Percentiles rank a stretch among this genome's conserved stretches.
These are phyloP conservation scores for Pythium plurisporium DNA, from an alignment of 352 stramenopile genomes.

Conservation along the genomic window DNA sequence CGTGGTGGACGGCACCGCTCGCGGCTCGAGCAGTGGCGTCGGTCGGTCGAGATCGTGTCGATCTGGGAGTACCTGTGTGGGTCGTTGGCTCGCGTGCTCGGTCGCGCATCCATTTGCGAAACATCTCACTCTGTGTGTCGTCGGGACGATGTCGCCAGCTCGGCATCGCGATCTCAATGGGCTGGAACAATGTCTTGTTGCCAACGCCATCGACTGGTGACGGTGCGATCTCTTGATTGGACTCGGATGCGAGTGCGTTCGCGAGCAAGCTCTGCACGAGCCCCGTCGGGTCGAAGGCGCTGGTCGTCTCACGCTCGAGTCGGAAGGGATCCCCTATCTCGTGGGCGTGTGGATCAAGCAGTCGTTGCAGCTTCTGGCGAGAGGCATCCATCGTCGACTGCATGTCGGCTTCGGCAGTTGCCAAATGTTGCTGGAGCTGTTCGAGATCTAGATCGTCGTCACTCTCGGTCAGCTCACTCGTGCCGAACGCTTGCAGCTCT, in stretches of 20 bases:
- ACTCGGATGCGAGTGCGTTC: slow-evolving; percentile 2
- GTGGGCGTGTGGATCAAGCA: slow-evolving; percentile 14
- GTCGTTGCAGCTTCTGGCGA: slow-evolving; percentile 7
- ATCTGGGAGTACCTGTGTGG: too few relatives aligned
- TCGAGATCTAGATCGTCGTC: slow-evolving; percentile 27
- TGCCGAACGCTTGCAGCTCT: slow-evolving; percentile 19
- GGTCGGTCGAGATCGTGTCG: too few relatives aligned
- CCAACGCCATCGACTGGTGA: not conserved
- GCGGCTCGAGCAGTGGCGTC: too few relatives aligned
- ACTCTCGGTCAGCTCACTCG: not conserved
- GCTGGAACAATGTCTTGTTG: not conserved
- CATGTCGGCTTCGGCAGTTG: slow-evolving; percentile 14
- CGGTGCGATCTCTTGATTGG: not conserved
- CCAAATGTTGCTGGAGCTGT: slow-evolving; percentile 22
- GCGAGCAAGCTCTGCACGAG: slow-evolving; percentile 7
- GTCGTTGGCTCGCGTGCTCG: not conserved
- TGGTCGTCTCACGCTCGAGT: not conserved
- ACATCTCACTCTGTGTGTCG: slow-evolving; percentile 13
- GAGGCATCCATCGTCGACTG: slow-evolving; percentile 26
- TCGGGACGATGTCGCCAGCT: not conserved
- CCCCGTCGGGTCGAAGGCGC: not conserved
- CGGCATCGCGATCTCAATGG: not conserved
- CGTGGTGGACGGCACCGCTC: slow-evolving; percentile 17
- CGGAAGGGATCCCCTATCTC: too few relatives aligned
- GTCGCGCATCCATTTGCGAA: slow-evolving; percentile 9